phyloP scores from a whole-genome alignment of 805 yeast genomes.

The Priceomyces melissophilus region DNA sequence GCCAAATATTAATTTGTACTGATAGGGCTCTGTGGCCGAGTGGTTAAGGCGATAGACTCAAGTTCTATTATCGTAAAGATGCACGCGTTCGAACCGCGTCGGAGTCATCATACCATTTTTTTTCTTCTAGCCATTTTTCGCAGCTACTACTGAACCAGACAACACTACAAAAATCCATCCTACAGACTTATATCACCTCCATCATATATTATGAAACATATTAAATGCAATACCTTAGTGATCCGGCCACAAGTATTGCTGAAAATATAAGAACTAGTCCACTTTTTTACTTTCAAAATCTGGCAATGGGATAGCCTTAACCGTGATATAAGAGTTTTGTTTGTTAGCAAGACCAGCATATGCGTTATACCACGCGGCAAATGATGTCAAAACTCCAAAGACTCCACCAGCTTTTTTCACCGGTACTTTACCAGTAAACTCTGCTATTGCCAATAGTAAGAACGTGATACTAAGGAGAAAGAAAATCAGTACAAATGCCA shows the following conservation, averaged over 20 bases:
- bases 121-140: too few species aligned
- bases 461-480: constrained; percentile 41
- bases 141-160: too few species aligned
- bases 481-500: constrained; percentile 40
- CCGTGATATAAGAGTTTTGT: constrained; percentile 59
- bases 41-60: constrained; percentile 6
- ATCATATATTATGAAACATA: too few species aligned
- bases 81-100: constrained; percentile 5
- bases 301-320: constrained; percentile 53
- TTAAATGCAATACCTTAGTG: neutral
- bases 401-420: constrained; percentile 42
- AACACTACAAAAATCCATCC: too few species aligned
- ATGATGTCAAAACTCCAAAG: constrained; percentile 40
- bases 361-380: constrained; percentile 44
- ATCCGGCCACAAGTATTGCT: too few species aligned
- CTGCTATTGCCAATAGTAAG: constrained; percentile 38
- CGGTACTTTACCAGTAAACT: constrained; percentile 23
- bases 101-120: constrained; percentile 9
- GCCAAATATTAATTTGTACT: too few species aligned
- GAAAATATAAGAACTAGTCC: too few species aligned
- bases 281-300: constrained; percentile 11
- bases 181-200: too few species aligned
- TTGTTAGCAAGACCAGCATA: constrained; percentile 50
- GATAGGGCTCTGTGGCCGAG: constrained; percentile 6
- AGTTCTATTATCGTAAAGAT: constrained; percentile 6